Percentiles rank a stretch among this genome's conserved stretches.
These are phyloP conservation scores for Linanthus parryae DNA, from an alignment of 148 eudicot genomes.

Conservation along the genomic window DNA sequence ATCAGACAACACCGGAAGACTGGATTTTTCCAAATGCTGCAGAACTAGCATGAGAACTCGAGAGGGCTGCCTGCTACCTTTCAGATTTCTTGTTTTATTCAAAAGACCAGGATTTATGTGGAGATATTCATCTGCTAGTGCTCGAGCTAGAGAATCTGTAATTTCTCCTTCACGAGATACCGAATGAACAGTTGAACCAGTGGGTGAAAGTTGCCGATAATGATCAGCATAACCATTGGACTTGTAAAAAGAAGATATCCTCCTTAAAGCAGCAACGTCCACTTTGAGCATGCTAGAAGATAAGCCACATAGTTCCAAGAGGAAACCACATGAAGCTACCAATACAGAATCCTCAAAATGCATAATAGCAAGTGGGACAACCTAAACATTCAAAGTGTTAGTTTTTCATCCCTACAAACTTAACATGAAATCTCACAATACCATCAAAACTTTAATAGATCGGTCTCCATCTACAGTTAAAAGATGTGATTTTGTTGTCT, in stretches of 20 bases:
- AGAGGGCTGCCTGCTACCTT: conserved; percentile 40
- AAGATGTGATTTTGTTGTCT: too few relatives aligned
- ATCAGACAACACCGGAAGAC: conserved; percentile 49
- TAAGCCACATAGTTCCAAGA: conserved; percentile 87
- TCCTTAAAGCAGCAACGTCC: conserved; percentile 74
- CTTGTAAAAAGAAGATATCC: conserved; percentile 72
- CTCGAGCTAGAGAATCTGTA: conserved; percentile 83
- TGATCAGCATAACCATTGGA: conserved; percentile 44
- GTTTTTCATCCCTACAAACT: too few relatives aligned
- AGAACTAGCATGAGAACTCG: conserved; percentile 70
- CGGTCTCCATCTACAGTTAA: too few relatives aligned
- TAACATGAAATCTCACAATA: too few relatives aligned
- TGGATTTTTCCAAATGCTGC: conserved; percentile 86
- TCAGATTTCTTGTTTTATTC: too few relatives aligned
- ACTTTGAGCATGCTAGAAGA: conserved; percentile 72
- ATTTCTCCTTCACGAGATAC: conserved; percentile 49
- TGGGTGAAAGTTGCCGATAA: conserved; percentile 42
- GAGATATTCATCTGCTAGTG: conserved; percentile 78
- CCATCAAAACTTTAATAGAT: too few relatives aligned
- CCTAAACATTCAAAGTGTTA: conserved; percentile 57
- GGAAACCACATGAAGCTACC: conserved; percentile 91
- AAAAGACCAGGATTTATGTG: conserved; percentile 30
- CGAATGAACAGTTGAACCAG: conserved; percentile 40
- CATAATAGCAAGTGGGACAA: conserved; percentile 79
- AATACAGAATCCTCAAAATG: conserved; percentile 75